These are phyloP conservation scores for Ampelocalamus luodianensis DNA, from an alignment of 176 grass and related monocot species.

Conservation along the genomic window DNA sequence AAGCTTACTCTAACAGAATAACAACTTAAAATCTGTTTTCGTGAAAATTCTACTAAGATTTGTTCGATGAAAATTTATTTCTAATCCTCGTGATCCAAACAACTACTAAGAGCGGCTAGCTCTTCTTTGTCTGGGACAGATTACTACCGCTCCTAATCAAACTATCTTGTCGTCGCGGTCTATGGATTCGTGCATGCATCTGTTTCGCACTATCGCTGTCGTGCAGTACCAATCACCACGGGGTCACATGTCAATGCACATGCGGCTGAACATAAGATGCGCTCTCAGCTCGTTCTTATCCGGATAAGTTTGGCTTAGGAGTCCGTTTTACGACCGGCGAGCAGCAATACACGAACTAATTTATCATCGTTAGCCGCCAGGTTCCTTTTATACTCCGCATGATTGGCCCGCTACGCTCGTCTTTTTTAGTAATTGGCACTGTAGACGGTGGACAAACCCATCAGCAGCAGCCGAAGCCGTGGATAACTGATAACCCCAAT, in stretches of 20 bases:
- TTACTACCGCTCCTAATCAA: too few relatives aligned
- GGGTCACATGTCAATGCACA: constrained; percentile 10
- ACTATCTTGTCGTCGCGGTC: too few relatives aligned
- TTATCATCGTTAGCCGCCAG: neutral
- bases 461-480: neutral
- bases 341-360: neutral
- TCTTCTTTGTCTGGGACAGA: too few relatives aligned
- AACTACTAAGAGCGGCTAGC: too few relatives aligned
- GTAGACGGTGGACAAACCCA: neutral
- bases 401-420: neutral
- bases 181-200: too few relatives aligned
- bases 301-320: neutral
- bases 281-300: neutral
- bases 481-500: neutral
- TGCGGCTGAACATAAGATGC: neutral
- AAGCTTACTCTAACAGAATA: too few relatives aligned
- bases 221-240: constrained; percentile 4
- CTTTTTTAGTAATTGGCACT: neutral
- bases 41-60: too few relatives aligned
- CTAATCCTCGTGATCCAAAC: too few relatives aligned
- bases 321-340: neutral
- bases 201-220: too few relatives aligned
- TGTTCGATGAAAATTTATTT: too few relatives aligned
- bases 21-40: too few relatives aligned
- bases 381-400: neutral